Evolutionary conservation across 805 yeast species (phyloP), one percentile per base, ranked within the genome.

Genomic region (Pichia nakasei): DNA sequence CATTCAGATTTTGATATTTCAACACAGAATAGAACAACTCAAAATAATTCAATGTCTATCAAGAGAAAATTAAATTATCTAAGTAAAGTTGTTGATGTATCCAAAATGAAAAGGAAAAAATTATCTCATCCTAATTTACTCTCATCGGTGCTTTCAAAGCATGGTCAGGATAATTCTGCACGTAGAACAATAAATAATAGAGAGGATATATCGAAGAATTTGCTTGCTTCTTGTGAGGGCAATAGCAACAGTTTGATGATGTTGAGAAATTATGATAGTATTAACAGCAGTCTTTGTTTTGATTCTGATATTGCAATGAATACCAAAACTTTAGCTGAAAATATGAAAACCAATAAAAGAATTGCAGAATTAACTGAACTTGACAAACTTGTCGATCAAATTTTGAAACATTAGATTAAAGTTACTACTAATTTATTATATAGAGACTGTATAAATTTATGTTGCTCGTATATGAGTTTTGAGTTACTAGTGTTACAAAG

Each of bases 351-450:
- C 2, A 19, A n/a, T 29, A 27, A 45, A n/a, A 50, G 48, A 39
- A 42, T 48, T 35, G 49, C 47, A 18, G 48, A 46, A 19, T 42
- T 56, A 15, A 49, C 42, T 2, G 53, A 51, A 18, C 52, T 58
- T 42, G 45, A 49, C 27, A 49, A 52, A 21, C 46, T 60, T n/a
- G 55, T 62, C 15, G 60, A 55, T 35, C 53, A 53, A 13, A 43
- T 60, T 24, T 39, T 60, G 22, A 43, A 52, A 24, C 45, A 47
- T 13, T 47, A 40, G 38, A 18, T 37, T 29, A 9, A n/a, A n/a
- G n/a, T n/a, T n/a, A n/a, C n/a, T n/a, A n/a, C n/a, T n/a, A n/a
- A n/a, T n/a, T n/a, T n/a, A n/a, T n/a, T n/a, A n/a, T n/a, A 32
- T 32, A 32, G 13, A 32, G 6, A 5, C 2, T 5, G 7, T n/a